These are phyloP conservation scores for Colletotrichum musae DNA, from an alignment of 2,329 filamentous ascomycete species.

Conservation along the genomic window DNA sequence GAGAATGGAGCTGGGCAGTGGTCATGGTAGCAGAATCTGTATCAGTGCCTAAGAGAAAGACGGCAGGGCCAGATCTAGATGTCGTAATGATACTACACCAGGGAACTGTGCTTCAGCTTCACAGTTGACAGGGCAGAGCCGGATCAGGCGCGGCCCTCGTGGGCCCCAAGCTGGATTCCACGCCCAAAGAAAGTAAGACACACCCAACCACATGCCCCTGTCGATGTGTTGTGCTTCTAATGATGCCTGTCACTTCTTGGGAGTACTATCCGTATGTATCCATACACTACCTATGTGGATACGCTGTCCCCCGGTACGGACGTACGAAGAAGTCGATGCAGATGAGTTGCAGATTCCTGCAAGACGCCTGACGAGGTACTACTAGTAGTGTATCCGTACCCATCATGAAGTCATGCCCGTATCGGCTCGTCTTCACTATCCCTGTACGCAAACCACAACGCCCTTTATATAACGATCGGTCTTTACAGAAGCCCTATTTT, in stretches of 20 bases:
- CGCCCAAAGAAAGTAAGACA: conserved; percentile 18
- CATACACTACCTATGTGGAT: no score
- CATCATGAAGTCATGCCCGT: no score
- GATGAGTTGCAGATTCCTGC: conserved; percentile 39
- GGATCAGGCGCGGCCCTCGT: conserved; percentile 23
- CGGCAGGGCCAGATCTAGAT: background rate
- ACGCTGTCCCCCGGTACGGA: conserved; percentile 31
- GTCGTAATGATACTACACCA: background rate
- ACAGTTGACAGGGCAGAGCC: background rate
- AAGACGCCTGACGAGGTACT: background rate
- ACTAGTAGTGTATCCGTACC: no score
- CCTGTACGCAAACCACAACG: no score
- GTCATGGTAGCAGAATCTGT: background rate
- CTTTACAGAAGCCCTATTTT: no score
- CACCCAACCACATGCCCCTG: conserved; percentile 16
- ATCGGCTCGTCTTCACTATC: no score
- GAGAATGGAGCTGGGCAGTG: background rate
- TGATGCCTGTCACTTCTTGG: conserved; percentile 24
- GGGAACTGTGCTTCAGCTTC: background rate
- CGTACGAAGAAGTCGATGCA: conserved; percentile 34
- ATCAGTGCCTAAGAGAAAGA: conserved; percentile 13
- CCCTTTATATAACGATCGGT: no score
- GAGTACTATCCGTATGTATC: background rate
- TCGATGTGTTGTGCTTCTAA: conserved; percentile 27
- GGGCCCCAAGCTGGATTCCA: conserved; percentile 32